A percentile compares a stretch with the other conserved stretches of the same genome.
phyloP scores from a whole-genome alignment of 1,139 yeast species.

The Hemisphaericaspora subhashii region DNA sequence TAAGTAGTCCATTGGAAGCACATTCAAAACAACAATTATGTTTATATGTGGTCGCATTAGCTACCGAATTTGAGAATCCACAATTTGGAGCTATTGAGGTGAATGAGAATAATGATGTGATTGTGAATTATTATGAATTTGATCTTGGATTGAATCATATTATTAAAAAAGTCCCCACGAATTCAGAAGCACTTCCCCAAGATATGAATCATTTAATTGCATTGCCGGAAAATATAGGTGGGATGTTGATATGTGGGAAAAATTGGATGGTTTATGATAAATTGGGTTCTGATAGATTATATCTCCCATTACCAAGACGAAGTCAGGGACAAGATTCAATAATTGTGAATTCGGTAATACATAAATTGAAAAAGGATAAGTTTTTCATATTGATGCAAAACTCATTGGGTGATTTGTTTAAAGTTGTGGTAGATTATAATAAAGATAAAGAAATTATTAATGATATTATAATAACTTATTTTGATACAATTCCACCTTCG shows the following conservation, averaged over 20 bases:
- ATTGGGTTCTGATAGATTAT: slow-evolving; percentile 12
- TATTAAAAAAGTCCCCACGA: slow-evolving; percentile 46
- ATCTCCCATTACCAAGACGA: slow-evolving; percentile 49
- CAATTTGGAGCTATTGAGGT: slow-evolving; percentile 77
- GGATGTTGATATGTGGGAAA: slow-evolving; percentile 40
- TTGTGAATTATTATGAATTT: slow-evolving; percentile 68
- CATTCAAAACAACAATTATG: slow-evolving; percentile 54
- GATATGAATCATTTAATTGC: slow-evolving; percentile 35
- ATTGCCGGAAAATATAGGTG: slow-evolving; percentile 35
- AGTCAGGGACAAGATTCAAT: slow-evolving; percentile 26
- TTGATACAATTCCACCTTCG: slow-evolving; percentile 71
- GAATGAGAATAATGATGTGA: slow-evolving; percentile 29
- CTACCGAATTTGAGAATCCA: slow-evolving; percentile 81
- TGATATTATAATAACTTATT: slow-evolving; percentile 43
- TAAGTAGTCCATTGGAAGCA: slow-evolving; percentile 78
- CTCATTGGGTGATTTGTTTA: slow-evolving; percentile 75
- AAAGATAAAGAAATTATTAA: slow-evolving; percentile 45
- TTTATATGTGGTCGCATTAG: slow-evolving; percentile 57
- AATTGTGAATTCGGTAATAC: slow-evolving; percentile 61
- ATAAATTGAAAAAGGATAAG: slow-evolving; percentile 54
- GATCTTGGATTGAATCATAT: slow-evolving; percentile 86
- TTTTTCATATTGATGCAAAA: slow-evolving; percentile 77
- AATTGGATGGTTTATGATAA: slow-evolving; percentile 29
- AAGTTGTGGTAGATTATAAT: slow-evolving; percentile 50
- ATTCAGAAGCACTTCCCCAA: slow-evolving; percentile 30